Conservation (phyloP, 1,284 basidiomycete species). For the Volvariella volvacea region DNA sequence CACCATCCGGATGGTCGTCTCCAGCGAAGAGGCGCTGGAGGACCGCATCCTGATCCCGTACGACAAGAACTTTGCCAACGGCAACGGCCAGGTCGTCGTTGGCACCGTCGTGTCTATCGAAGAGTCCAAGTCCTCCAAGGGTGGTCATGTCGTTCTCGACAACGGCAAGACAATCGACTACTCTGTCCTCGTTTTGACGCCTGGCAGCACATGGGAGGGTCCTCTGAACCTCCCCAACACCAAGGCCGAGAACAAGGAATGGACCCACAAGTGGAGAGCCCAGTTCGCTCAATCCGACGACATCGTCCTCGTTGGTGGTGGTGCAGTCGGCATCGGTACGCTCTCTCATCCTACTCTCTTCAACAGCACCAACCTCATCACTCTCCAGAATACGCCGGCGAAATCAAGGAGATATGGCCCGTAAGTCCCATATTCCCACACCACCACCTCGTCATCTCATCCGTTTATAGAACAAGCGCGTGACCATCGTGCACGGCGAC, state of each 20-base stretch:
- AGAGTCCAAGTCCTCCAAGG: constrained; percentile 19
- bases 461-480: constrained; percentile 34
- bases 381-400: constrained; percentile 42
- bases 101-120: constrained; percentile 37
- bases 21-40: constrained; percentile 27
- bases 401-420: constrained; percentile 43
- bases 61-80: constrained; percentile 40
- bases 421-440: constrained; percentile 20
- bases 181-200: constrained; percentile 44
- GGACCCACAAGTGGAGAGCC: constrained; percentile 34
- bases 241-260: constrained; percentile 27
- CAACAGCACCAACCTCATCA: neutral
- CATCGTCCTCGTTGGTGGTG: constrained; percentile 54
- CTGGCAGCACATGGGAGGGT: constrained; percentile 46
- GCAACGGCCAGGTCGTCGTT: constrained; percentile 35
- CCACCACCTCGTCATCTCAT: neutral
- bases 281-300: constrained; percentile 40
- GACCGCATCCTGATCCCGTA: constrained; percentile 30
- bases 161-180: constrained; percentile 40
- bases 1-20: constrained; percentile 30
- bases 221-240: constrained; percentile 38
- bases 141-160: constrained; percentile 36
- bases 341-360: constrained; percentile 3
- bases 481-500: constrained; percentile 50
- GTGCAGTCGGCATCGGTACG: constrained; percentile 53